Conservation (phyloP, 179 eudicot genomes). For the Patellifolia procumbens region DNA sequence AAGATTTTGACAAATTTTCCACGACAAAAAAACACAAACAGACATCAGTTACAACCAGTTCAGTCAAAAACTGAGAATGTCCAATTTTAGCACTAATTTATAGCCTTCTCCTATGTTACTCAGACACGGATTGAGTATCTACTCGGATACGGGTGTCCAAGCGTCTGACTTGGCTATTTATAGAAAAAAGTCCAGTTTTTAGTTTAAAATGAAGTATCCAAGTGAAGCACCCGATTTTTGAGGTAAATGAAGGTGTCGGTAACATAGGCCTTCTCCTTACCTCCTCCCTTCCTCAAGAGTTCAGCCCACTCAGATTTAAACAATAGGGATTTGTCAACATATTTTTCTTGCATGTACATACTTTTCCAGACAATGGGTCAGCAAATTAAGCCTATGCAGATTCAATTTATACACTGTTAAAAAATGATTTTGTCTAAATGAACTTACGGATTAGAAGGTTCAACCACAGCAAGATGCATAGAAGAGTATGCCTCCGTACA, state of each 20-base stretch:
- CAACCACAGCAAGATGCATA: background rate
- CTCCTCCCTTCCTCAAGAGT: background rate
- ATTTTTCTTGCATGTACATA: background rate
- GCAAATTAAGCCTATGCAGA: background rate
- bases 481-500: background rate
- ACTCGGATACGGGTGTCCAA: too few relatives aligned
- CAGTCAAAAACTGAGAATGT: background rate
- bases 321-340: background rate
- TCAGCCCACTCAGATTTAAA: background rate
- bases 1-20: too few relatives aligned
- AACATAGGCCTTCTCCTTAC: background rate
- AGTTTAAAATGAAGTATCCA: too few relatives aligned
- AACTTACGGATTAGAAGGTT: background rate
- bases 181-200: too few relatives aligned
- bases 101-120: background rate
- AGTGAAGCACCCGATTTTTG: too few relatives aligned
- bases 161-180: too few relatives aligned
- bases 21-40: too few relatives aligned
- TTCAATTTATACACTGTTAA: background rate
- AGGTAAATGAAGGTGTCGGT: too few relatives aligned
- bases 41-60: background rate
- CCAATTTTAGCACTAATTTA: background rate
- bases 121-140: too few relatives aligned
- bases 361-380: background rate
- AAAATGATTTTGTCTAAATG: background rate